Evolutionary conservation across 192 early-diverging fungal species (phyloP), one percentile per base, ranked within the genome.

Genomic region (Backusella tuberculispora): DNA sequence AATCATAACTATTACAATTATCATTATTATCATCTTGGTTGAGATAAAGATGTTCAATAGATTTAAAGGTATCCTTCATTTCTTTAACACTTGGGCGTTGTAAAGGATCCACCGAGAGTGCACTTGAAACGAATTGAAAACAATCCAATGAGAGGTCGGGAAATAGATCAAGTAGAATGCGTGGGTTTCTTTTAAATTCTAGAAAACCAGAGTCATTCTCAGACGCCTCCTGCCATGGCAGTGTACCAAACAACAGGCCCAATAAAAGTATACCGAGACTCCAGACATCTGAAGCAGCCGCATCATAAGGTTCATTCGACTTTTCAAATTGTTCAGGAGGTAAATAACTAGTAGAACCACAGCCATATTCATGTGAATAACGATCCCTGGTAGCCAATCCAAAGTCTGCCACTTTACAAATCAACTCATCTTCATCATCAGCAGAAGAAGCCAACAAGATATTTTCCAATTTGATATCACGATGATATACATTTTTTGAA

Each of bases 391-490:
- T 98, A 26, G 96, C 90, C 34, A 98, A 89, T 9, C 96, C 96
- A 88, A 98, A 98, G 77, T 98, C 96, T 6, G 94, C 92, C 14
- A 98, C 83, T 79, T 95, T 95, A 71, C 71, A 79, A 0, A 50
- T 73, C 19, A 77, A 21, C 7, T 65, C 53, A 53, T 74, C 73
- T 2, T 56, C 40, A n/a, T 64, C 67, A 24, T 78, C 75, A 8
- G 77, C 74, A 48, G 85, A 72, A 38, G 60, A 73, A 17, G 73
- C 68, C 14, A 83, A 50, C 21, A 97, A 85, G 45, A 95, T 88
- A 75, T 98, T 98, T 81, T 98, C 97, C n/a, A 95, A 93, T 85
- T 93, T 99, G 72, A 99, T 84, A 77, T 99, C 97, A 63, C 97
- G 90, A 76, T 99, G 97, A 81, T 94, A 96, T 53, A 96, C 88